Base-by-base conservation (phyloP, 495 filamentous ascomycete species). In the Entonaema liquescens region DNA sequence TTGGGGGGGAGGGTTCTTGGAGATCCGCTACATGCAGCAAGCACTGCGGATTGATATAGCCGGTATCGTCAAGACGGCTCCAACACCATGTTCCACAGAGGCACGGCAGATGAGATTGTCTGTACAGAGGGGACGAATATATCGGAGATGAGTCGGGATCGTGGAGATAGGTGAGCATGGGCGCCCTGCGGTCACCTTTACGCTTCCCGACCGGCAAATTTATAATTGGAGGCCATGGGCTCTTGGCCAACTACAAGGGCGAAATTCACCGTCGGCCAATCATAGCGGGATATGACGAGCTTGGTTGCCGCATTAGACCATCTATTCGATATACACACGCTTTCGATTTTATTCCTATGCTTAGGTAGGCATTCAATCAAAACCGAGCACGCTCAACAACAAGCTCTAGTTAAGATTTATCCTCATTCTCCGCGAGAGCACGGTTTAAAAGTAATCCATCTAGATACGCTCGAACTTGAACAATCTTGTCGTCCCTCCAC, bases 111-210 rank as follows among this genome's bases (percentile, higher is more conserved):
- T 71, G 63, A 28, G 36, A 61, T 54, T 15, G 25, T 12, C 53
- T 49, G 29, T 25, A 11, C 31, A 62, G 31, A 36, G 31, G 38
- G 53, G 13, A 50, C 42, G 3, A 26, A 31, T 49, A 42, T 17
- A 19, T 44, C 67, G 67, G 67, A 59, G 67, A 70, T 65, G 62
- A 40, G 49, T 70, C 67, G 67, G 67, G 8, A 60, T 70, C 49
- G 29, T 11, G 61, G 62, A 33, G 53, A 54, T 40, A 47, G 62
- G 29, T 29, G 15, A 19, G 33, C 13, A 33, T 29, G 53, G 40
- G 52, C 21, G 47, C 31, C 56, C 62, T 65, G 42, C 47, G 42
- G 53, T 56, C 60, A 62, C 59, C 62, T 62, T 65, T 60, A 2
- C 47, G 36, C 52, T 33, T 50, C 55, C 55, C 31, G 38, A 55